Conservation (phyloP, 805 yeast genomes). For the Candida coleopterorum region DNA sequence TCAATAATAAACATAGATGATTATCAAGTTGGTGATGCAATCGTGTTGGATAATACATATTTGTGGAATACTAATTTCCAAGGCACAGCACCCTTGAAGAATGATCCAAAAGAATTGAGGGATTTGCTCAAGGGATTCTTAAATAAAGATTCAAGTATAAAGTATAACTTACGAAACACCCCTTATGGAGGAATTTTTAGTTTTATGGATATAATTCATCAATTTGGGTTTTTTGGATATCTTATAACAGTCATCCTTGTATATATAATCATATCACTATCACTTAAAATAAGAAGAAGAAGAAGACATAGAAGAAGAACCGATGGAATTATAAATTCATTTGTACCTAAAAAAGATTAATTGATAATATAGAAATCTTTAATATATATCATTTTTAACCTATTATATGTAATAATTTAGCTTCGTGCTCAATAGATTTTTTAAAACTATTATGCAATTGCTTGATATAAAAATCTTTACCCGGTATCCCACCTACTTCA, state of each 20-base stretch:
- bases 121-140: constrained; percentile 37
- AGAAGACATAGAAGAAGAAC: constrained; percentile 3
- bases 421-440: constrained; percentile 32
- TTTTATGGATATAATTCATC: constrained; percentile 42
- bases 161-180: constrained; percentile 34
- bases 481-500: constrained; percentile 38
- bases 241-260: constrained; percentile 14
- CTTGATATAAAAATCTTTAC: constrained; percentile 22
- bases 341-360: constrained; percentile 18
- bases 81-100: constrained; percentile 32
- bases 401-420: constrained; percentile 22
- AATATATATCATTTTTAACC: no score
- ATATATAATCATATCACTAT: constrained; percentile 7
- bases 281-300: constrained; percentile 2
- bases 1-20: constrained; percentile 27
- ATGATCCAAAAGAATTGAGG: constrained; percentile 27
- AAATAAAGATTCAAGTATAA: constrained; percentile 15
- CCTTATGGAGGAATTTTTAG: constrained; percentile 37
- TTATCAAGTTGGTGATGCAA: constrained; percentile 49
- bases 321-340: constrained; percentile 19
- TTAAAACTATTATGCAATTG: constrained; percentile 28
- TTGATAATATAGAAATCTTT: no score
- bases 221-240: constrained; percentile 43
- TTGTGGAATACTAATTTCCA: constrained; percentile 28
- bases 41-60: constrained; percentile 43